Evolutionary conservation across 129 eudicot genomes (phyloP).

Genomic region (Rutidosis leptorrhynchoides): DNA sequence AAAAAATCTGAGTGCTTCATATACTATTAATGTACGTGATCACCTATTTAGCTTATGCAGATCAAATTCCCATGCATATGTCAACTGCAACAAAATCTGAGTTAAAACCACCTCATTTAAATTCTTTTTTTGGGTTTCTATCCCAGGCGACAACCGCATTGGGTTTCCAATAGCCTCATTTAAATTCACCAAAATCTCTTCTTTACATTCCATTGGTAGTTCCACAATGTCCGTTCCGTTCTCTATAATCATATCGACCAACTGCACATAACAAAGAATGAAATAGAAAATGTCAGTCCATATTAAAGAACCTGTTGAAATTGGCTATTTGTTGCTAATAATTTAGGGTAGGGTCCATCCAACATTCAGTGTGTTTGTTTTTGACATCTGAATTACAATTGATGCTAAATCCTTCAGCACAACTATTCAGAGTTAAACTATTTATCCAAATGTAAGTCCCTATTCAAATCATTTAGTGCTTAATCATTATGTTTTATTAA

Average conservation of each 20-base stretch:
- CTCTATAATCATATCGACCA: conserved; percentile 64
- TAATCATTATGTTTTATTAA: no score
- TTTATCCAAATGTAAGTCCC: no score
- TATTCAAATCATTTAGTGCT: no score
- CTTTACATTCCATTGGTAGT: conserved; percentile 61
- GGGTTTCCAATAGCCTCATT: no score
- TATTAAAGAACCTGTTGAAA: not conserved
- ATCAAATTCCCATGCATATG: conserved; percentile 87
- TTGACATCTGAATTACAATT: no score
- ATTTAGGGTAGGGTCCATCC: no score
- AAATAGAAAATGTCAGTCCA: not conserved
- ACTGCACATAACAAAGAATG: conserved; percentile 35
- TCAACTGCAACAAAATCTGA: conserved; percentile 81
- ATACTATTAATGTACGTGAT: conserved; percentile 18
- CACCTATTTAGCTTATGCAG: conserved; percentile 65
- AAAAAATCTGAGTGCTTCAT: conserved; percentile 2
- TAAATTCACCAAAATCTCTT: conserved; percentile 72
- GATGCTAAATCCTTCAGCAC: no score
- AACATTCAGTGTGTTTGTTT: no score
- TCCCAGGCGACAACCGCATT: conserved; percentile 96
- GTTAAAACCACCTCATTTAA: conserved; percentile 76
- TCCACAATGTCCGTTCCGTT: conserved; percentile 69
- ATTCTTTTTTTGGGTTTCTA: no score
- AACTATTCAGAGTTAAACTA: no score
- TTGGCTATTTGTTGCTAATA: not conserved